phyloP scores from a whole-genome alignment of 371 early-diverging fungal genomes.

The Lichtheimia corymbifera region DNA sequence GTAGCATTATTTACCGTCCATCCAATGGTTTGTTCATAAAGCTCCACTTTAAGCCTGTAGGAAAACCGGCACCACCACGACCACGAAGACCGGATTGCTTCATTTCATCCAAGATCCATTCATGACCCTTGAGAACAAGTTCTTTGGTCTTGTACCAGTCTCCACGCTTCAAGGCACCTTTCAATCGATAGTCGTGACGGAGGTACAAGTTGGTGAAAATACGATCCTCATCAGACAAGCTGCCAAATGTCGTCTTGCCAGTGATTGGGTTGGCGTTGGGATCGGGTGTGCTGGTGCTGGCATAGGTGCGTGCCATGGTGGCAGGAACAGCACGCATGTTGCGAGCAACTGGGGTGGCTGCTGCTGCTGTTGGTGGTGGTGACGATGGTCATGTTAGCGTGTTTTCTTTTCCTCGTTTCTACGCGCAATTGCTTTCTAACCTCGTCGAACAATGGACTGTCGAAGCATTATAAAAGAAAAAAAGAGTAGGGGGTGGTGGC shows the following conservation, averaged over 20 bases:
- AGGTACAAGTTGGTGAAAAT: conserved; percentile 97
- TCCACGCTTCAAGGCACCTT: conserved; percentile 91
- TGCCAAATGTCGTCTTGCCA: conserved; percentile 64
- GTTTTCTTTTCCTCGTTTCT: not conserved
- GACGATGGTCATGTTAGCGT: not conserved
- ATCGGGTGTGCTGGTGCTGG: conserved; percentile 44
- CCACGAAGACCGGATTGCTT: conserved; percentile 95
- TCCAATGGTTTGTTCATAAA: conserved; percentile 96
- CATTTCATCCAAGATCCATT: conserved; percentile 97
- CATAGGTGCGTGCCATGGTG: conserved; percentile 34
- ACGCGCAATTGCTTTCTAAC: conserved; percentile 19
- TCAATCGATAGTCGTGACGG: conserved; percentile 85
- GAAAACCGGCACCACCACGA: conserved; percentile 98
- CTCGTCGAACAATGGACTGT: conserved; percentile 43
- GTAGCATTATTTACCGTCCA: conserved; percentile 26
- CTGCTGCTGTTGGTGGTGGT: conserved; percentile 3
- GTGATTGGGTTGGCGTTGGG: conserved; percentile 55
- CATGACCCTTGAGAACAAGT: conserved; percentile 91
- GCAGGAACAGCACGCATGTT: conserved; percentile 12
- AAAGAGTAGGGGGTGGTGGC: conserved; percentile 35
- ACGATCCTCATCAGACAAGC: conserved; percentile 89
- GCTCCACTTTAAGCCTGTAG: conserved; percentile 97
- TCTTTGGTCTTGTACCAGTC: conserved; percentile 99
- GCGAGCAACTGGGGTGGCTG: conserved; percentile 8
- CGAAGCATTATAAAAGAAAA: conserved; percentile 36